phyloP scores from a whole-genome alignment of 805 yeast species.

The Saccharomycopsis amapae region DNA sequence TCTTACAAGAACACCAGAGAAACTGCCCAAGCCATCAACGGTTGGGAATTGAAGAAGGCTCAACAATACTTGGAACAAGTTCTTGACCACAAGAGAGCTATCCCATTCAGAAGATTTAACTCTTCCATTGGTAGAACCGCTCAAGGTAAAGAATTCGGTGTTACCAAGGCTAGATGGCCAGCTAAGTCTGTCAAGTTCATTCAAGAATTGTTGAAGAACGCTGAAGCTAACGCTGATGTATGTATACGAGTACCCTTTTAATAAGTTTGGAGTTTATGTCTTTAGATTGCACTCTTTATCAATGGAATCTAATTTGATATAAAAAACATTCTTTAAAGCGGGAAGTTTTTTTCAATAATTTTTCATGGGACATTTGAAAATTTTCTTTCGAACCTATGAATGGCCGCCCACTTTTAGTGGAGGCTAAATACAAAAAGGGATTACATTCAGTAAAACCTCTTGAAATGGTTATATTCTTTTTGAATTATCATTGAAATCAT shows the following conservation, averaged over 20 bases:
- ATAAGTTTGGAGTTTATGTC: neutral
- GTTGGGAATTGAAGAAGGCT: constrained; percentile 97
- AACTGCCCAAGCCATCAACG: constrained; percentile 96
- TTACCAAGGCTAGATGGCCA: constrained; percentile 99
- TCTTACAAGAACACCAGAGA: constrained; percentile 99
- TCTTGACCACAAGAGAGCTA: constrained; percentile 96
- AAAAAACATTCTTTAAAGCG: neutral
- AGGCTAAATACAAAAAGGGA: too few species aligned
- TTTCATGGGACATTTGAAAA: too few species aligned
- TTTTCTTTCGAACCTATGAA: too few species aligned
- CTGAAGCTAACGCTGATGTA: constrained; percentile 96
- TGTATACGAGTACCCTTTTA: constrained; percentile 28
- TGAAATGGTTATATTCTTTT: too few species aligned
- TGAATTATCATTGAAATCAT: too few species aligned
- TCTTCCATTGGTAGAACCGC: constrained; percentile 97
- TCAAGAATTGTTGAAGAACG: constrained; percentile 91
- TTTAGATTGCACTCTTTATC: neutral
- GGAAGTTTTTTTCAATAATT: constrained; percentile 2
- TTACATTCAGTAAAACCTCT: too few species aligned
- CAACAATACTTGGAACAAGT: constrained; percentile 94
- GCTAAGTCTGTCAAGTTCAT: constrained; percentile 95
- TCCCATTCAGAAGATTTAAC: constrained; percentile 98
- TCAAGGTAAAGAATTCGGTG: constrained; percentile 99
- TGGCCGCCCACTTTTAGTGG: too few species aligned
- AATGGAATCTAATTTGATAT: too few species aligned